phyloP scores from a whole-genome alignment of 495 filamentous ascomycete genomes.

The Achaetomiella virescens region DNA sequence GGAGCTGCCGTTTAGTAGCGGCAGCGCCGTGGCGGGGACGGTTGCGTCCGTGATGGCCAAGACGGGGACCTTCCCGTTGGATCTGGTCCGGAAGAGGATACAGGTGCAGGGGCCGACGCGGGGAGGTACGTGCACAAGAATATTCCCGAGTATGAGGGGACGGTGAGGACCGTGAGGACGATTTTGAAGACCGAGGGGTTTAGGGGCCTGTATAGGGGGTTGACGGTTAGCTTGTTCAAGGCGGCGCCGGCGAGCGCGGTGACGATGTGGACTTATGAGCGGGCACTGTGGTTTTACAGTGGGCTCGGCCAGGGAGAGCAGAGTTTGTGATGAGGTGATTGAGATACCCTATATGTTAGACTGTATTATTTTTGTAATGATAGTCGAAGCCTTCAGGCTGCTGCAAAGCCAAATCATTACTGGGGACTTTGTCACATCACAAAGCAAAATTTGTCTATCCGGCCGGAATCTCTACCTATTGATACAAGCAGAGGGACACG shows the following conservation, averaged over 20 bases:
- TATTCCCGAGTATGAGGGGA: constrained; percentile 75
- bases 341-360: background rate
- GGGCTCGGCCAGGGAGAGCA: constrained; percentile 27
- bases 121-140: constrained; percentile 73
- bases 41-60: constrained; percentile 75
- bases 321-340: constrained; percentile 3
- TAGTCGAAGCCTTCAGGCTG: background rate
- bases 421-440: background rate
- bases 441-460: constrained; percentile 23
- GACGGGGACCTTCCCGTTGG: constrained; percentile 87
- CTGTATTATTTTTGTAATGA: background rate
- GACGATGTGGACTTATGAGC: constrained; percentile 98
- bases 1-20: constrained; percentile 64
- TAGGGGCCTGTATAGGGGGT: constrained; percentile 78
- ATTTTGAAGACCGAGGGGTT: constrained; percentile 69
- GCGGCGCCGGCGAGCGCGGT: constrained; percentile 91
- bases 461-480: constrained; percentile 12
- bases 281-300: constrained; percentile 54
- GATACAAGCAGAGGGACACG: constrained; percentile 16
- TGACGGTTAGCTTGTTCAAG: constrained; percentile 86
- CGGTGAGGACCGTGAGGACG: constrained; percentile 53
- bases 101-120: constrained; percentile 93
- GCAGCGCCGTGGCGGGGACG: constrained; percentile 76
- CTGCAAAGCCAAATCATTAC: background rate
- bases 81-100: constrained; percentile 84